Conservation (phyloP, 2,329 filamentous ascomycete species). For the Polytolypa hystricis region DNA sequence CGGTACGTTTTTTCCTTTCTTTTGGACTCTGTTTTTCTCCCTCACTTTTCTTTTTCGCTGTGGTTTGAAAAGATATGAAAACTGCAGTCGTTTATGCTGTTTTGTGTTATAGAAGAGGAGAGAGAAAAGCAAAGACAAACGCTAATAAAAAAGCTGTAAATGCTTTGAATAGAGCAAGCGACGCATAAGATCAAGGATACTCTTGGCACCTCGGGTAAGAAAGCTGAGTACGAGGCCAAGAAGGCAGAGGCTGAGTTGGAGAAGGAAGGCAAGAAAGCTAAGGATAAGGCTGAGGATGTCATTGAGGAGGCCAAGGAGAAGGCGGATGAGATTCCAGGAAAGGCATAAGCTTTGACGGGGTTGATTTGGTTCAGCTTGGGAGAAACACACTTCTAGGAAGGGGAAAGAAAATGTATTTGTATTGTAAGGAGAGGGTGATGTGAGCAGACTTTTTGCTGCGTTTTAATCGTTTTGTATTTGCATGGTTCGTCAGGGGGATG, state of each 20-base stretch:
- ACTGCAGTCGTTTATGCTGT: neutral
- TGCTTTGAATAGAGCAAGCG: slow-evolving; percentile 37
- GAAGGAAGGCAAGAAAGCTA: slow-evolving; percentile 18
- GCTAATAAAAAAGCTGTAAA: neutral
- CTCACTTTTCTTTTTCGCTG: neutral
- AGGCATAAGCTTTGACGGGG: too few relatives aligned
- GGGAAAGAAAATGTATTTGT: too few relatives aligned
- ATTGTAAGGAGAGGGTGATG: too few relatives aligned
- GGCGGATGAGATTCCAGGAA: slow-evolving; percentile 17
- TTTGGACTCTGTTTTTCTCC: slow-evolving; percentile 4
- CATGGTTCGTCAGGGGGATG: too few relatives aligned
- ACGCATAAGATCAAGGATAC: slow-evolving; percentile 35
- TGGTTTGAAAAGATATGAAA: neutral
- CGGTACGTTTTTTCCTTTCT: slow-evolving; percentile 34
- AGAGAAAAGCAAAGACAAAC: too few relatives aligned
- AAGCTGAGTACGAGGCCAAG: slow-evolving; percentile 27
- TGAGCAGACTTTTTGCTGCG: too few relatives aligned
- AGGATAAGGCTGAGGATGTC: slow-evolving; percentile 25
- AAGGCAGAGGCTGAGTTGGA: slow-evolving; percentile 19
- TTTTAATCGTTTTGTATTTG: too few relatives aligned
- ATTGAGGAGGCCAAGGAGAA: slow-evolving; percentile 18
- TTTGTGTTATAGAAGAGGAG: too few relatives aligned
- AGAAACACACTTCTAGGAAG: too few relatives aligned
- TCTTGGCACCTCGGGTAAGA: slow-evolving; percentile 28
- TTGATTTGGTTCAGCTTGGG: too few relatives aligned